A percentile compares a stretch with the other conserved stretches of the same genome.
phyloP scores from a whole-genome alignment of 148 eudicot species.

The Silene uniflora region DNA sequence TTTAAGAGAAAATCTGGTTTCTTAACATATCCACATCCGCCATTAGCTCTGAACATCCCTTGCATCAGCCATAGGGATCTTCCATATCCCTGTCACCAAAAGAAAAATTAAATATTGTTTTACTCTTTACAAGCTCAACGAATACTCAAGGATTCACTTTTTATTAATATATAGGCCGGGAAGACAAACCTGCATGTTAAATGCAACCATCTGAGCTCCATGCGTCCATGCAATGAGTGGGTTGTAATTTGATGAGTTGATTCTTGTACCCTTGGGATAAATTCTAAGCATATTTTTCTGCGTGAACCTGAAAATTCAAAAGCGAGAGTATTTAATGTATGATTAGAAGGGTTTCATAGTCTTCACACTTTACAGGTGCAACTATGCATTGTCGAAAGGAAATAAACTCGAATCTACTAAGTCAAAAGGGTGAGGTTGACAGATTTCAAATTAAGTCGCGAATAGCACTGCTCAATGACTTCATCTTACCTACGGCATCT shows the following conservation, averaged over 20 bases:
- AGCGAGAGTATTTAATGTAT: neutral
- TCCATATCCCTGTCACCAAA: slow-evolving; percentile 56
- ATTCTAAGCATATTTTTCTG: slow-evolving; percentile 71
- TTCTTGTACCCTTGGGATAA: slow-evolving; percentile 77
- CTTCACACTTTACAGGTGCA: neutral
- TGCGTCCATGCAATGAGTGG: slow-evolving; percentile 83
- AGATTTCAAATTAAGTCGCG: neutral
- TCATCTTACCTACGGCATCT: neutral
- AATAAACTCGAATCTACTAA: neutral
- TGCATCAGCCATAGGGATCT: slow-evolving; percentile 83
- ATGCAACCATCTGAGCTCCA: slow-evolving; percentile 96
- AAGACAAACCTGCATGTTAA: slow-evolving; percentile 71
- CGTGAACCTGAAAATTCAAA: slow-evolving; percentile 52
- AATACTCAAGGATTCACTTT: neutral
- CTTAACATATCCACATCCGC: slow-evolving; percentile 82
- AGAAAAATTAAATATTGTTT: neutral
- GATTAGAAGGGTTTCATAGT: neutral
- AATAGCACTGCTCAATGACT: neutral
- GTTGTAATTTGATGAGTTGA: slow-evolving; percentile 77
- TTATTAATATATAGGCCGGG: neutral
- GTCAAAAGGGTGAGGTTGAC: neutral
- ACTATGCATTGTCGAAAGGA: neutral
- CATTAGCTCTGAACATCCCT: slow-evolving; percentile 81
- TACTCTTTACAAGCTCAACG: neutral
- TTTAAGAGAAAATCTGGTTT: slow-evolving; percentile 62